Conservation (phyloP, 371 early-diverging fungal genomes). For the Mortierella polycephala region DNA sequence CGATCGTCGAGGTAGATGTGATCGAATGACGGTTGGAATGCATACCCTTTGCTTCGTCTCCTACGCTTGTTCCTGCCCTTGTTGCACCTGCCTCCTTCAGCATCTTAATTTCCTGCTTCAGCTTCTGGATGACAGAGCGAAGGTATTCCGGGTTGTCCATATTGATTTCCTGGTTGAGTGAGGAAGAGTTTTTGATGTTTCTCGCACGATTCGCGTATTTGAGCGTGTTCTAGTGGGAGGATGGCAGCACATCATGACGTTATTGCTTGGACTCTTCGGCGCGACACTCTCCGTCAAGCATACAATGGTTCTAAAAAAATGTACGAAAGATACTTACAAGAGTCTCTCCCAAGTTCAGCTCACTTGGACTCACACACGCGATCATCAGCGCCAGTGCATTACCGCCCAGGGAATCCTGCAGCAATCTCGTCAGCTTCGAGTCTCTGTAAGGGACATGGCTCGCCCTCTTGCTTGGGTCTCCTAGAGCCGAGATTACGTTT, state of each 20-base stretch:
- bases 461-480: slow-evolving; percentile 76
- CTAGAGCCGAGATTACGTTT: slow-evolving; percentile 99
- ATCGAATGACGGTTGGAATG: slow-evolving; percentile 33
- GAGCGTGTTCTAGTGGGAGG: slow-evolving; percentile 75
- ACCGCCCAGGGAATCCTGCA: slow-evolving; percentile 97
- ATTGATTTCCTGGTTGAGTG: slow-evolving; percentile 78
- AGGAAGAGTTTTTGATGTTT: slow-evolving; percentile 85
- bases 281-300: no score
- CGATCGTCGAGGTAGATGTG: slow-evolving; percentile 14
- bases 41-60: slow-evolving; percentile 4
- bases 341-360: slow-evolving; percentile 88
- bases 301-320: background rate
- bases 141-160: slow-evolving; percentile 68
- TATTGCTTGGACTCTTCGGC: no score
- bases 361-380: slow-evolving; percentile 90
- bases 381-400: slow-evolving; percentile 93
- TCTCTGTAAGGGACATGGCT: slow-evolving; percentile 96
- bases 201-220: slow-evolving; percentile 92
- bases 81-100: slow-evolving; percentile 54
- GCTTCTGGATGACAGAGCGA: slow-evolving; percentile 65
- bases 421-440: slow-evolving; percentile 95
- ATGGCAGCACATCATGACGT: background rate
- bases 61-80: slow-evolving; percentile 8
- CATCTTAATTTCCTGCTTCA: slow-evolving; percentile 63
- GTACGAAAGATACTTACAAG: slow-evolving; percentile 23